Percentiles rank a stretch among this genome's conserved stretches.
Conservation (phyloP, 2,329 filamentous ascomycete species). For the Septoria linicola region DNA sequence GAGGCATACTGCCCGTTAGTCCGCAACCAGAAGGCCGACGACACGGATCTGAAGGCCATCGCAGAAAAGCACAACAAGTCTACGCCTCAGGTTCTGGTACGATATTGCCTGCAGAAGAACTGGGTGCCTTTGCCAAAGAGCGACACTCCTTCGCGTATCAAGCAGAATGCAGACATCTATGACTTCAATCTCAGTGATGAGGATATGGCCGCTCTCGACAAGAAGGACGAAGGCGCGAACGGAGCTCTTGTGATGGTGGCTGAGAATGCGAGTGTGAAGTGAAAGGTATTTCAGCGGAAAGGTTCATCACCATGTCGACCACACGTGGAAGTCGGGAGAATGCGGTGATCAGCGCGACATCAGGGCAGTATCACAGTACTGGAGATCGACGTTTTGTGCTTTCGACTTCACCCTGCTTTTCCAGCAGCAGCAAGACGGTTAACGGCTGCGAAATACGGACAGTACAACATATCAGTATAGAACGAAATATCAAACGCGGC, state of each 20-base stretch:
- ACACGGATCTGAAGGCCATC: conserved; percentile 63
- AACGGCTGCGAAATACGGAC: no score
- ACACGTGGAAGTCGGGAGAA: no score
- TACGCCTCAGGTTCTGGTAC: conserved; percentile 73
- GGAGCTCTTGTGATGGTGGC: conserved; percentile 38
- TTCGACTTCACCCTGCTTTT: no score
- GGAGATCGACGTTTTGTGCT: no score
- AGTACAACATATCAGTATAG: no score
- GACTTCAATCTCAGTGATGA: conserved; percentile 57
- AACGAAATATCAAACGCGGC: no score
- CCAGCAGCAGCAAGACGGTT: no score
- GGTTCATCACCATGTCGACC: no score
- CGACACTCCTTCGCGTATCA: conserved; percentile 65
- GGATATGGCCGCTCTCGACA: conserved; percentile 58
- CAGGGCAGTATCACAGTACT: no score
- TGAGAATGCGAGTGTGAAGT: conserved; percentile 28
- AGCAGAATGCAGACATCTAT: conserved; percentile 64
- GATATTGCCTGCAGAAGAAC: conserved; percentile 80
- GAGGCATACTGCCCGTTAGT: conserved; percentile 67
- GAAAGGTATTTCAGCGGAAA: no score
- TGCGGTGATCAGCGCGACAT: no score
- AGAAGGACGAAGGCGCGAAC: conserved; percentile 43
- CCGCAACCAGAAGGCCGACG: conserved; percentile 69
- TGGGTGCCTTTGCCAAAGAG: conserved; percentile 71
- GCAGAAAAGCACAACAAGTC: conserved; percentile 71